Base-by-base conservation (phyloP, 179 eudicot species). In the Beta lomatogona region DNA sequence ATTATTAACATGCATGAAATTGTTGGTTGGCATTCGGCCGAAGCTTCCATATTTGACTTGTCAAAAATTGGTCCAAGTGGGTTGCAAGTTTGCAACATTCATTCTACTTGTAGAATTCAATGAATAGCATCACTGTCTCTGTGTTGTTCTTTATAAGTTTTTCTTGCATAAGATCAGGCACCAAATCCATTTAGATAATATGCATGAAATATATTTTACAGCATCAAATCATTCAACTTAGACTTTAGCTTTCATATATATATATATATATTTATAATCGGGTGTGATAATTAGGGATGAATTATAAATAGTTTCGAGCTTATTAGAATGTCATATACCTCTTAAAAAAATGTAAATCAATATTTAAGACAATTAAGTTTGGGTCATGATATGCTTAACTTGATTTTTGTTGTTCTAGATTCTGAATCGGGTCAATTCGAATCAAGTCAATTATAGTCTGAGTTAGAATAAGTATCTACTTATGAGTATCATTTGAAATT, bases 51-150 rank as follows among this genome's bases (percentile, higher is more conserved):
- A 14, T 19, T 25, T n/a, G 50, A 69, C 41, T 45, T 59, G 71
- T 72, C 60, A 22, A 16, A 70, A 79, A 71, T 41, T 25, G 54
- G 82, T 71, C 76, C 82, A 71, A 57, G 70, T 71, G 68, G 78
- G 75, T 73, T 73, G 83, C 74, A 74, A 74, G 78, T 69, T 73
- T 73, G 83, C 74, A 74, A 74, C 73, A 54, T 69, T 13, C 79
- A 75, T 68, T 68, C 73, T 19, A 73, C 64, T 15, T 18, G 1
- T 13, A 63, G 14, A 44, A 57, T 79, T 50, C 78, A 80, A 73
- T 36, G 71, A 36, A 80, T 61, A 65, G 19, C 31, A 46, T 73
- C 19, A 59, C 41, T 48, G 13, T 58, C 13, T 7, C 4, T 41
- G 41, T 10, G 55, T 3, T 21, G 22, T 44, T 45, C 19, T 18